Conservation (phyloP, 352 stramenopile genomes). For the Pythium oligandrum region DNA sequence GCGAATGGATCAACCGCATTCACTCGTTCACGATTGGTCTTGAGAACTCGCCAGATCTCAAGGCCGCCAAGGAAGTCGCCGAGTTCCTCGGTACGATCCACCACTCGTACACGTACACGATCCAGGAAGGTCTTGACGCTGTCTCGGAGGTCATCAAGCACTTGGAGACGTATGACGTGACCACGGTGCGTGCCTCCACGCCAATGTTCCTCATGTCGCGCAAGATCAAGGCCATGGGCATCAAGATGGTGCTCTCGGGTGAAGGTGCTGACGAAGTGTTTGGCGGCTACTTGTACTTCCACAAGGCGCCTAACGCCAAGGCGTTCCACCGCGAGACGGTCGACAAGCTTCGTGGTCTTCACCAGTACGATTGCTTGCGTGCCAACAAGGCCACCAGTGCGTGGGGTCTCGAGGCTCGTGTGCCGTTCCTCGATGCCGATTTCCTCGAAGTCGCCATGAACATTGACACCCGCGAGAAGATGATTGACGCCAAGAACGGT, state of each 20-base stretch:
- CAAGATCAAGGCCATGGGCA: slow-evolving; percentile 99
- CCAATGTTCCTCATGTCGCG: slow-evolving; percentile 99
- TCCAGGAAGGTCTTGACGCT: slow-evolving; percentile 97
- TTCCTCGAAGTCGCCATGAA: slow-evolving; percentile 99
- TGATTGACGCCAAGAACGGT: slow-evolving; percentile 90
- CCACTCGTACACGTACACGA: slow-evolving; percentile 98
- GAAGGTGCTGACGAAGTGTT: slow-evolving; percentile 99
- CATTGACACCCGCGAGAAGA: slow-evolving; percentile 96
- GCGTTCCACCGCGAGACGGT: slow-evolving; percentile 92
- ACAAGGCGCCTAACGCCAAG: slow-evolving; percentile 95
- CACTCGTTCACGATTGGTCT: slow-evolving; percentile 99
- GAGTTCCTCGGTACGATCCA: slow-evolving; percentile 98
- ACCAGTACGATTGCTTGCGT: slow-evolving; percentile 98
- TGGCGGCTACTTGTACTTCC: slow-evolving; percentile 99
- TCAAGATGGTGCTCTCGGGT: slow-evolving; percentile 99
- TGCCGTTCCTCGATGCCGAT: slow-evolving; percentile 98
- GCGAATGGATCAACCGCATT: slow-evolving; percentile 90
- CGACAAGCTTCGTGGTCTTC: slow-evolving; percentile 94
- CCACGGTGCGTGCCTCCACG: slow-evolving; percentile 96
- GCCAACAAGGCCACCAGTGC: slow-evolving; percentile 99
- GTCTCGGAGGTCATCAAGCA: slow-evolving; percentile 97
- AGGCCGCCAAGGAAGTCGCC: slow-evolving; percentile 94
- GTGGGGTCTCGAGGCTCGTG: slow-evolving; percentile 96
- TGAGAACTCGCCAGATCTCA: slow-evolving; percentile 94
- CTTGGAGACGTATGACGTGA: slow-evolving; percentile 98